phyloP scores from a whole-genome alignment of 495 filamentous ascomycete genomes.

The Talaromyces adpressus region DNA sequence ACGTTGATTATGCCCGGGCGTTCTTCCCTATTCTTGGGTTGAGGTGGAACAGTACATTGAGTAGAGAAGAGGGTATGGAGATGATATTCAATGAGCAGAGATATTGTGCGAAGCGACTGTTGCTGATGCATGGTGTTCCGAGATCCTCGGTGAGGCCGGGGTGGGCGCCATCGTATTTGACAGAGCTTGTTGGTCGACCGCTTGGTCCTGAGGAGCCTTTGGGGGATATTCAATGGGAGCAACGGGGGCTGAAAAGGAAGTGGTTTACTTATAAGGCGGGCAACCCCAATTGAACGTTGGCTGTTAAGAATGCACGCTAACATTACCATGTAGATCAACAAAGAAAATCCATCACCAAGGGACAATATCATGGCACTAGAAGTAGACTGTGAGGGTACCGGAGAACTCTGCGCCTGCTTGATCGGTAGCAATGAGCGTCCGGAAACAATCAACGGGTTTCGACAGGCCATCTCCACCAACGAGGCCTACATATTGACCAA shows the following conservation, averaged over 20 bases:
- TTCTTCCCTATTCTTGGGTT: neutral
- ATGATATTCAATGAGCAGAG: neutral
- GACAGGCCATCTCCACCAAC: neutral
- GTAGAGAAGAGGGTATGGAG: slow-evolving; percentile 2
- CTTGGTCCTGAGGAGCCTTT: neutral
- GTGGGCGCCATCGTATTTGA: slow-evolving; percentile 1
- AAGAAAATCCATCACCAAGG: neutral
- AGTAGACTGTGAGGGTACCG: neutral
- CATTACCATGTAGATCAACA: neutral
- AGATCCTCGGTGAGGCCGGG: neutral
- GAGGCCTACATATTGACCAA: neutral
- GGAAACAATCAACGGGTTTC: neutral
- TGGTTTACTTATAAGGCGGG: neutral
- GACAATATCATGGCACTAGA: neutral
- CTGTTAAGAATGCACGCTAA: neutral
- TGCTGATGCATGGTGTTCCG: slow-evolving; percentile 1
- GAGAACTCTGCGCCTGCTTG: neutral
- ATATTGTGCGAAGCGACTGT: neutral
- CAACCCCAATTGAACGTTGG: neutral
- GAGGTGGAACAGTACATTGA: neutral
- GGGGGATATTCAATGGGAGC: neutral
- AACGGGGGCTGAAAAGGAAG: neutral
- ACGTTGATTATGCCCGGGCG: neutral
- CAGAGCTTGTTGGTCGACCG: neutral
- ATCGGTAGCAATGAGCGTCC: neutral